Base-by-base conservation (phyloP, 2,329 filamentous ascomycete genomes). In the Lecanoromycetidae sp. region DNA sequence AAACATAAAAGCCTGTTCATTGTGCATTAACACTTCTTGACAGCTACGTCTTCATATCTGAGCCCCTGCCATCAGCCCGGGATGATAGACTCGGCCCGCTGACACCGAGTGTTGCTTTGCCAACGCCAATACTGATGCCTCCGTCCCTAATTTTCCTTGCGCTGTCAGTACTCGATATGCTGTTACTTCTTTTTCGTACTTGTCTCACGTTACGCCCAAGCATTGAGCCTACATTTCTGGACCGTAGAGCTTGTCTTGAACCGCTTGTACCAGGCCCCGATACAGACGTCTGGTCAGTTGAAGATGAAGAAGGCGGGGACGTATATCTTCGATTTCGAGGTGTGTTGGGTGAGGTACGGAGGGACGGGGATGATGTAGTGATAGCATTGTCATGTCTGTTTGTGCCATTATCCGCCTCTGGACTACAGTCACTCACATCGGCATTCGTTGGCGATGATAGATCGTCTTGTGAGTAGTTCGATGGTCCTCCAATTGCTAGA, bases 111-210 rank as follows among this genome's bases (percentile, higher is more conserved):
- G 50, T 55, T 30, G 53, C 49, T 35, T 44, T 52, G 36, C 52
- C 46, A 32, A 38, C 38, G 19, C 53, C 53, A 33, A 54, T 42
- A 13, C 36, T 48, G 10, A 54, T 55, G 4, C 53, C 52, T 13
- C 30, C 45, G 20, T 41, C 36, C 8, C 44, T 36, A 36, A 54
- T 41, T 20, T 23, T 46, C 13, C 44, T 49, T 22, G 17, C 19
- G n/a, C 50, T 47, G n/a, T 54, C 52, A 20, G 42, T 29, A 44
- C 50, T 54, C 19, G 52, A 52, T n/a, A 38, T 37, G 34, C 52
- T 54, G 25, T 36, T 48, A 15, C 42, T 49, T 34, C 46, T 49
- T 35, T 39, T 46, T n/a, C 52, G 42, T 13, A 22, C 36, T 26
- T 53, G 49, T 32, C 49, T 46, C 17, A 34, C 23, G 25, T 35